Evolutionary conservation across 1,139 yeast species (phyloP).

Genomic region (Candida gigantensis): DNA sequence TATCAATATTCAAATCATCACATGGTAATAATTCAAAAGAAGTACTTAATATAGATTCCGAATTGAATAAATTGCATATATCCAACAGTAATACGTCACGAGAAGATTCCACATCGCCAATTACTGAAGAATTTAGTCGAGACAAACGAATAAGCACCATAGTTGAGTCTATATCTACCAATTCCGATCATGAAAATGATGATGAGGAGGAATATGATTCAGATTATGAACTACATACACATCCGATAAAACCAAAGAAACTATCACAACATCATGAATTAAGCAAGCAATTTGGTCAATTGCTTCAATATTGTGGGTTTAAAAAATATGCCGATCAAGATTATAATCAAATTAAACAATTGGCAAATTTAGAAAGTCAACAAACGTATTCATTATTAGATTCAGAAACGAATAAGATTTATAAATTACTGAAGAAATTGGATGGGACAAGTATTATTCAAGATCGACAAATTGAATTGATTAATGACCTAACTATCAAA

Average conservation of each 20-base stretch:
- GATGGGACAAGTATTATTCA: conserved; percentile 54
- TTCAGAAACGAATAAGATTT: conserved; percentile 23
- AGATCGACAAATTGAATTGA: conserved; percentile 52
- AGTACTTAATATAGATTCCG: conserved; percentile 2
- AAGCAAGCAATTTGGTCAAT: conserved; percentile 26
- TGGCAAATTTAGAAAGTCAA: conserved; percentile 33
- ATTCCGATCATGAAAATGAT: too few species aligned
- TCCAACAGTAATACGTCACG: too few species aligned
- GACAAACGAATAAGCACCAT: conserved; percentile 26
- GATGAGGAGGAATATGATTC: too few species aligned
- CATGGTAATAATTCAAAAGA: not conserved
- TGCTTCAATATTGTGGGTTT: conserved; percentile 29
- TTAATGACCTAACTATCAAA: conserved; percentile 50
- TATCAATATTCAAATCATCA: conserved; percentile 7
- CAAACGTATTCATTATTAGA: conserved; percentile 34
- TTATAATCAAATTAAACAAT: conserved; percentile 15
- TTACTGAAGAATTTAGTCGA: conserved; percentile 2
- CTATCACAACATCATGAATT: conserved; percentile 16
- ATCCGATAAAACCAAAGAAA: conserved; percentile 25
- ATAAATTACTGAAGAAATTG: conserved; percentile 23
- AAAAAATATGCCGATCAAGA: conserved; percentile 12
- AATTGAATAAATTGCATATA: conserved; percentile 1
- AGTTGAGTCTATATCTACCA: conserved; percentile 22
- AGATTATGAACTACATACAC: conserved; percentile 26
- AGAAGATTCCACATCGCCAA: not conserved